Conservation (phyloP, 768 basidiomycete species). For the Terana coerulea region DNA sequence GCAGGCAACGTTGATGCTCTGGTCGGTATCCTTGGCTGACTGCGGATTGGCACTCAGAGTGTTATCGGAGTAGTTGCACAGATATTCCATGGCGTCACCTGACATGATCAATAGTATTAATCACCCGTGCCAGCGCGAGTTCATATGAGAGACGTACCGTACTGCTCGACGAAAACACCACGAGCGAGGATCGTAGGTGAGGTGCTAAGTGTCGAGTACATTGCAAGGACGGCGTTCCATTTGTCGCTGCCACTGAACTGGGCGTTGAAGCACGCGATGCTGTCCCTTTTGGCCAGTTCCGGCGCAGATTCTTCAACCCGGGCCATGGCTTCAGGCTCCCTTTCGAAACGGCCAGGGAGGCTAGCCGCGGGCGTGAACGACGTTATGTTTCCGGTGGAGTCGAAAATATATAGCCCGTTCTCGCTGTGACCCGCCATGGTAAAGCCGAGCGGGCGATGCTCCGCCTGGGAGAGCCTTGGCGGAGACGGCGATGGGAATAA, state of each 20-base stretch:
- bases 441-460: too few species aligned
- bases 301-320: neutral
- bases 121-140: too few species aligned
- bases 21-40: neutral
- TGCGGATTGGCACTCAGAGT: neutral
- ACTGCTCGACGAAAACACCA: neutral
- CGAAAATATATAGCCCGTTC: neutral
- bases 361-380: neutral
- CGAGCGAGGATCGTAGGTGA: neutral
- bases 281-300: neutral
- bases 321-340: too few species aligned
- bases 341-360: neutral
- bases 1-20: neutral
- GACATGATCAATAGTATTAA: neutral
- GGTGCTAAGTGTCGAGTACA: neutral
- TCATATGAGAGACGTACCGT: neutral
- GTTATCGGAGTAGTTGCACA: slow-evolving; percentile 1
- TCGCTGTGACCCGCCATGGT: neutral
- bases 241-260: neutral
- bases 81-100: neutral
- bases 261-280: neutral
- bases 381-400: neutral
- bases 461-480: too few species aligned
- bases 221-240: neutral
- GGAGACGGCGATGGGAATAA: too few species aligned